Evolutionary conservation across 2,329 filamentous ascomycete species (phyloP).

Genomic region (Albophoma yamanashiensis): DNA sequence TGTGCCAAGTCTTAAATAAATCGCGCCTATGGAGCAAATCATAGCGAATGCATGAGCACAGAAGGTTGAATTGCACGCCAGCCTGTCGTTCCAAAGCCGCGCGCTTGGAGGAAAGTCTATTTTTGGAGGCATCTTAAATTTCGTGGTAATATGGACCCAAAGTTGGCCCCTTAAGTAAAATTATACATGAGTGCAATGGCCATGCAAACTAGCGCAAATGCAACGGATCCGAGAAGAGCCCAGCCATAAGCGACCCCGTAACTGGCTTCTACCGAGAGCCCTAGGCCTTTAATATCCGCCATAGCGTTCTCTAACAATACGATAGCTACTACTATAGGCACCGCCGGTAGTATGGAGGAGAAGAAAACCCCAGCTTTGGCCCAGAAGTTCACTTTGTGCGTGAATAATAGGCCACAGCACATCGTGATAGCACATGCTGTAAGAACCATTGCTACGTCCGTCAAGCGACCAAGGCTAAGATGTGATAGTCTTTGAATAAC

Average conservation of each 20-base stretch:
- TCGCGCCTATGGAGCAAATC: background rate
- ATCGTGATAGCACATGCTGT: background rate
- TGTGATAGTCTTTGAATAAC: background rate
- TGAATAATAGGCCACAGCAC: background rate
- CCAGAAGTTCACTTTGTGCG: background rate
- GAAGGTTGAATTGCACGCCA: background rate
- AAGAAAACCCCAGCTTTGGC: background rate
- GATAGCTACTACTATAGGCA: background rate
- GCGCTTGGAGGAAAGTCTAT: background rate
- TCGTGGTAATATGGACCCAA: too few species aligned
- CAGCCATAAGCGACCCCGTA: background rate
- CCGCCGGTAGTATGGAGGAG: background rate
- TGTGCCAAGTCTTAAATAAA: too few species aligned
- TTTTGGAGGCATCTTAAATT: too few species aligned
- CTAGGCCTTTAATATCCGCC: background rate
- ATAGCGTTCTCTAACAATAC: background rate
- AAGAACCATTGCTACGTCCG: background rate
- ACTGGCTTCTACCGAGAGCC: background rate
- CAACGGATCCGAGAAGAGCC: background rate
- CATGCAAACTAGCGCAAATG: background rate
- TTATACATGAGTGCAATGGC: background rate
- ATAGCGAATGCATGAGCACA: background rate
- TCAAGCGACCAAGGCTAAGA: background rate
- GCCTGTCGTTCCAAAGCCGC: background rate
- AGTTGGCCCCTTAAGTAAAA: background rate